Evolutionary conservation across 768 basidiomycete species (phyloP).

Genomic region (Panaeolus papilionaceus): DNA sequence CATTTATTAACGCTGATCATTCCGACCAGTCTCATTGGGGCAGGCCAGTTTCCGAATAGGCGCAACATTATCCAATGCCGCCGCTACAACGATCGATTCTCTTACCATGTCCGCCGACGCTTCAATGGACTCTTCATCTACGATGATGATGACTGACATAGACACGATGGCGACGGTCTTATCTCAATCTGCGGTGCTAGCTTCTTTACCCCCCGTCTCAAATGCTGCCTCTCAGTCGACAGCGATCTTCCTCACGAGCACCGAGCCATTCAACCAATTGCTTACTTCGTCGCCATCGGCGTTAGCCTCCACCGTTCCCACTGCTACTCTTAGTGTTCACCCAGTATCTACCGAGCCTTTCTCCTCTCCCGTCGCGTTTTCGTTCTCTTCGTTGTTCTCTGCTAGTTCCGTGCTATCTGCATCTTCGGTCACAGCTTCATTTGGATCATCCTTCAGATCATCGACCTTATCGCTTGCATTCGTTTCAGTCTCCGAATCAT

Average conservation of each 20-base stretch:
- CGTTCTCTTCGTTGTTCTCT: neutral
- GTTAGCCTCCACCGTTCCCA: slow-evolving; percentile 3
- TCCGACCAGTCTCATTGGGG: slow-evolving; percentile 14
- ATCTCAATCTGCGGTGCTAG: neutral
- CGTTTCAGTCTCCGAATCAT: slow-evolving; percentile 10
- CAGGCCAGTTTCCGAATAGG: slow-evolving; percentile 13
- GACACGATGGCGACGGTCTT: neutral
- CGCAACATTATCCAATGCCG: neutral
- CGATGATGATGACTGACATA: neutral
- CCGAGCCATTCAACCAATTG: neutral
- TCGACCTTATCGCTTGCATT: slow-evolving; percentile 9
- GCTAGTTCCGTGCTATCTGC: slow-evolving; percentile 10
- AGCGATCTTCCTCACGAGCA: neutral
- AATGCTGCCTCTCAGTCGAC: slow-evolving; percentile 1
- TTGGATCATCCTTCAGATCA: slow-evolving; percentile 6
- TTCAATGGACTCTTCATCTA: neutral
- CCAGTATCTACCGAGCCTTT: neutral
- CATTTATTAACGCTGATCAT: slow-evolving; percentile 2
- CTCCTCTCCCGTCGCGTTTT: neutral
- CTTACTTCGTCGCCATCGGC: neutral
- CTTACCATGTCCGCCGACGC: slow-evolving; percentile 9
- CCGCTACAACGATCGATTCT: slow-evolving; percentile 1
- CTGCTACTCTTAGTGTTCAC: neutral
- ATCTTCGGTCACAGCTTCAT: neutral
- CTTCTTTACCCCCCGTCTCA: neutral